phyloP scores from a whole-genome alignment of 331 rosid genomes.

The Malus hybrid region DNA sequence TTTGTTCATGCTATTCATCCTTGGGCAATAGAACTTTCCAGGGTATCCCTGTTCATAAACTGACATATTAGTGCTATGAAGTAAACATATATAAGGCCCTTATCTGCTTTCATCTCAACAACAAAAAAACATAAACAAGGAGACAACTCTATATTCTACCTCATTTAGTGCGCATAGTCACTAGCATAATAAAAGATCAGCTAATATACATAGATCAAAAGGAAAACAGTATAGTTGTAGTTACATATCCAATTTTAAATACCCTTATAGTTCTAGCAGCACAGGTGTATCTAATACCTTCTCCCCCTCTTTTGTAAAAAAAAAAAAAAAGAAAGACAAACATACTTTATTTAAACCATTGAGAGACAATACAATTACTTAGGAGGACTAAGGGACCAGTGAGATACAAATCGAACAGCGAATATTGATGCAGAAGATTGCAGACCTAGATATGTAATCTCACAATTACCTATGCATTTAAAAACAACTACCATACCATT shows the following conservation, averaged over 20 bases:
- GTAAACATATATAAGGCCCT: not conserved
- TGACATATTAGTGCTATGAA: not conserved
- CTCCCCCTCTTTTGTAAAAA: too few species aligned
- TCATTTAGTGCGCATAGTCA: not conserved
- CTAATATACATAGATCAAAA: not conserved
- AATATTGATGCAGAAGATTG: not conserved
- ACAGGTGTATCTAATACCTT: not conserved
- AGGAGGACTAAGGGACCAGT: not conserved
- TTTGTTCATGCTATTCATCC: constrained; percentile 98
- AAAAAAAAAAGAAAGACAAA: too few species aligned
- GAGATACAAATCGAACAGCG: not conserved
- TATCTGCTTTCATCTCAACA: not conserved
- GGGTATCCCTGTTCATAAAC: constrained; percentile 76
- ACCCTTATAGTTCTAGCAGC: not conserved
- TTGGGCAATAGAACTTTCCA: constrained; percentile 94
- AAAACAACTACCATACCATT: not conserved
- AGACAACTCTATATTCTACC: not conserved
- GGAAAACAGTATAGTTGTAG: not conserved
- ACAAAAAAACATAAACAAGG: not conserved
- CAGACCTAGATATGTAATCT: not conserved
- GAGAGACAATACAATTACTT: not conserved
- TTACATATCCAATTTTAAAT: not conserved
- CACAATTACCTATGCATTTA: not conserved
- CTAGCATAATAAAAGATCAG: not conserved
- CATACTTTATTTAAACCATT: too few species aligned